Conservation (phyloP, 164 flowering plant species). For the Vitis rupestris region DNA sequence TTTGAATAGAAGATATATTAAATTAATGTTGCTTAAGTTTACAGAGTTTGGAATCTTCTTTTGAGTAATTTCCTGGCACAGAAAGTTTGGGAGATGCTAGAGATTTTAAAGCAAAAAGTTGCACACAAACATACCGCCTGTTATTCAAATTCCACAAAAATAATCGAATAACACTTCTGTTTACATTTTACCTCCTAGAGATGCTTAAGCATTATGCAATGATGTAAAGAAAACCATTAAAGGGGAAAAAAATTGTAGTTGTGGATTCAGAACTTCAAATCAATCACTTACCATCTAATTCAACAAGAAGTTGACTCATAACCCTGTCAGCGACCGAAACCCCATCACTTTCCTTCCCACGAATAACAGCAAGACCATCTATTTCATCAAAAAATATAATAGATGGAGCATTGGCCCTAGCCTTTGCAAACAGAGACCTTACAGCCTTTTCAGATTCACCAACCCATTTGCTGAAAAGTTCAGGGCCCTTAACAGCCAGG, state of each 20-base stretch:
- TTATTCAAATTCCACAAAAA: background rate
- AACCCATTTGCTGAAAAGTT: constrained; percentile 97
- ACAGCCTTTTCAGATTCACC: constrained; percentile 99
- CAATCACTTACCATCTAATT: constrained; percentile 78
- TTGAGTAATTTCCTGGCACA: background rate
- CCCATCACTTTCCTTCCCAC: constrained; percentile 91
- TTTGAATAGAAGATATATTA: background rate
- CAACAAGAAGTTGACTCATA: constrained; percentile 92
- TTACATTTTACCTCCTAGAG: background rate
- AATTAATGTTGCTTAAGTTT: background rate
- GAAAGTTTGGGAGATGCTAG: background rate
- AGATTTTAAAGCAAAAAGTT: background rate
- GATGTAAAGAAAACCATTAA: background rate
- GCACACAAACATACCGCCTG: background rate
- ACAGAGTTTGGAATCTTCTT: background rate
- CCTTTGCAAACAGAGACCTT: constrained; percentile 82
- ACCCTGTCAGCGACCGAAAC: constrained; percentile 92
- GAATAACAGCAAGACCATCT: constrained; percentile 83
- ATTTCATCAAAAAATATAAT: constrained; percentile 96
- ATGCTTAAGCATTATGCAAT: background rate
- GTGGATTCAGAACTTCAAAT: background rate
- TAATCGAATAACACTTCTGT: background rate
- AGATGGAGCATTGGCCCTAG: constrained; percentile 93
- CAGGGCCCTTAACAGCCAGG: constrained; percentile 96
- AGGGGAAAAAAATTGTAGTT: background rate